phyloP scores from a whole-genome alignment of 768 basidiomycete genomes.

The Cyclocybe cylindracea region DNA sequence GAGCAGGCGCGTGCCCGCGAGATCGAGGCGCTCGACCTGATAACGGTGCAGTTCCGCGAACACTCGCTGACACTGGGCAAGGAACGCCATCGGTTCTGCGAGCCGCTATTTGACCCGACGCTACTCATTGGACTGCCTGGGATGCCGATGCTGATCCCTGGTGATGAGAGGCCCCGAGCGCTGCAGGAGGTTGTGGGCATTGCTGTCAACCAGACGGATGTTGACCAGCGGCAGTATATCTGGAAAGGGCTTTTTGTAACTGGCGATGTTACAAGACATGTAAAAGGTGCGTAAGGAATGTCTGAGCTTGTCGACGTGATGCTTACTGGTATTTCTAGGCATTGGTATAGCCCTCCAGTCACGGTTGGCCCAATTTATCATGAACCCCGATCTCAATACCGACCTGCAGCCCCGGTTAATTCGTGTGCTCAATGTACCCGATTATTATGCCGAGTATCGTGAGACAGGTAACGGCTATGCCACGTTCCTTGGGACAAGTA shows the following conservation, averaged over 20 bases:
- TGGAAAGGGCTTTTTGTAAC: conserved; percentile 83
- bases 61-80: conserved; percentile 77
- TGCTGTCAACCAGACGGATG: conserved; percentile 60
- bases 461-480: conserved; percentile 83
- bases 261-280: conserved; percentile 69
- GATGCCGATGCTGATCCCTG: conserved; percentile 21
- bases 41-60: conserved; percentile 72
- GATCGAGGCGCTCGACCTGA: conserved; percentile 83
- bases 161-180: conserved; percentile 36
- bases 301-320: neutral
- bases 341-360: conserved; percentile 71
- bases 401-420: conserved; percentile 73
- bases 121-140: conserved; percentile 45
- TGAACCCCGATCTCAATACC: conserved; percentile 61
- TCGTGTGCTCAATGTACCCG: conserved; percentile 69
- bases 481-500: conserved; percentile 79
- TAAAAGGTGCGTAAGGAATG: conserved; percentile 56
- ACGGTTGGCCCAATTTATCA: conserved; percentile 63
- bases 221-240: conserved; percentile 68
- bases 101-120: conserved; percentile 80
- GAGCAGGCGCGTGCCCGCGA: conserved; percentile 81
- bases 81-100: conserved; percentile 88
- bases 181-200: conserved; percentile 70
- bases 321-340: conserved; percentile 36
- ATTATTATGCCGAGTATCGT: conserved; percentile 90